phyloP scores from a whole-genome alignment of 164 flowering plant genomes.

The Warburgia ugandensis region DNA sequence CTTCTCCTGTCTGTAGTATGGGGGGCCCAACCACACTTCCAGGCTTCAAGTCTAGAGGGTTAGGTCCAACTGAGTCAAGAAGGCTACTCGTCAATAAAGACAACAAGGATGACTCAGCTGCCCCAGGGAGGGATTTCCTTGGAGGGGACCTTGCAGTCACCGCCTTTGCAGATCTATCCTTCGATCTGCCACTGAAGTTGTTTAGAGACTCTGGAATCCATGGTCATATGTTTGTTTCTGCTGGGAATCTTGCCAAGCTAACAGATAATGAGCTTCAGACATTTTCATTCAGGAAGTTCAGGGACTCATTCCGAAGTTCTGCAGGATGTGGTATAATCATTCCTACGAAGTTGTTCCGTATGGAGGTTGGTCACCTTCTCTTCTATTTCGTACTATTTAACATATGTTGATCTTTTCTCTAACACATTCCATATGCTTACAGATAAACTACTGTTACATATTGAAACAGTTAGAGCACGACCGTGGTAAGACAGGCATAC shows the following conservation, averaged over 20 bases:
- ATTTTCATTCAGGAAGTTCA: constrained; percentile 44
- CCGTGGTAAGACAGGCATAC: constrained; percentile 71
- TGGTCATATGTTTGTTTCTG: constrained; percentile 74
- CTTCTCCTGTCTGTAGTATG: constrained; percentile 74
- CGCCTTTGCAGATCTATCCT: constrained; percentile 88
- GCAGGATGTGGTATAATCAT: constrained; percentile 67
- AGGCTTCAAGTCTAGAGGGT: constrained; percentile 75
- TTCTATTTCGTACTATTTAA: neutral
- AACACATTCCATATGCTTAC: constrained; percentile 8
- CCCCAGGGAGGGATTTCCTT: constrained; percentile 50
- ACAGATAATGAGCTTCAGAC: constrained; percentile 50
- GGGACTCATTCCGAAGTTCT: constrained; percentile 63
- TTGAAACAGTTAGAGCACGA: constrained; percentile 60
- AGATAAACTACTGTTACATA: constrained; percentile 87
- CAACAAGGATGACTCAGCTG: constrained; percentile 27
- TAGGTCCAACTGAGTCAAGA: constrained; percentile 76
- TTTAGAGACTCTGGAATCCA: constrained; percentile 76
- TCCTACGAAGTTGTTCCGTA: constrained; percentile 75
- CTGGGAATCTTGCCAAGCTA: constrained; percentile 66
- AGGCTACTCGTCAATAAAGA: constrained; percentile 32
- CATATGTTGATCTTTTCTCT: neutral
- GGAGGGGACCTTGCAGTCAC: constrained; percentile 92
- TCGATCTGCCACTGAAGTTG: constrained; percentile 69
- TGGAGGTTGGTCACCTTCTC: constrained; percentile 60
- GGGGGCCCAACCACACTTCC: constrained; percentile 68